Evolutionary conservation across 139 green algal species (phyloP), one percentile per base, ranked within the genome.

Genomic region (Chlamydomonas sp.): DNA sequence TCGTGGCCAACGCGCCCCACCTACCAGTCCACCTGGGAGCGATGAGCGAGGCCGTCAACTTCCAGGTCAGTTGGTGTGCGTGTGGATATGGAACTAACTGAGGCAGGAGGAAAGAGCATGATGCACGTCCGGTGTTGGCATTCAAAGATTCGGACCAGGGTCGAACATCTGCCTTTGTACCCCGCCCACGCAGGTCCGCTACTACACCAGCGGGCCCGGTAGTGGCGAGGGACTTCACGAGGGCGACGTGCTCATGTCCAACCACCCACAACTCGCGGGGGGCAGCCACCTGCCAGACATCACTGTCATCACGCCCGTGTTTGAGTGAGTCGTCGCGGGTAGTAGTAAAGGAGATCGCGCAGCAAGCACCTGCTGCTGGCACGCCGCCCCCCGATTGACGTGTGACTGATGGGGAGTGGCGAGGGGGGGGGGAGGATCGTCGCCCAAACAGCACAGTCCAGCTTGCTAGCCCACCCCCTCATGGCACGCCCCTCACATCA

Each of bases 1-100:
- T 98, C 48, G 92, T 99, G n/a, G 92, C 93, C 64, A 99, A 99
- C 73, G 94, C 94, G 8, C 94, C 94, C 1, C 94, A 99, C 83
- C 82, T 99, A 58, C 94, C 94, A 0, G 94, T 99, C 10, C 94
- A 99, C 79, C 85, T 99, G 48, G 94, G 94, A 4, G 91, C 94
- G 67, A 99, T 99, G 94, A 89, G 81, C 30, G 86, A 92, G 69
- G 92, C 93, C 1, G 88, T 98, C 48, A 74, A 83, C 5, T 97
- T 89, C 82, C 93, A 98, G 83, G 87, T 95, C 26, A 26, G 58
- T 10, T n/a, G n/a, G 43, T 54, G 13, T 16, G 13, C 43, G 13
- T 54, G 13, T 54, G 13, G 16, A 54, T 57, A 28, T 57, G 47
- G 47, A 57, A 57, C 22, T 16, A 28, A 57, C 20, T 31, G 1